Percentiles rank a stretch among this genome's conserved stretches.
These are phyloP conservation scores for Eimeria necatrix DNA, from an alignment of 169 alveolate species.

Conservation along the genomic window DNA sequence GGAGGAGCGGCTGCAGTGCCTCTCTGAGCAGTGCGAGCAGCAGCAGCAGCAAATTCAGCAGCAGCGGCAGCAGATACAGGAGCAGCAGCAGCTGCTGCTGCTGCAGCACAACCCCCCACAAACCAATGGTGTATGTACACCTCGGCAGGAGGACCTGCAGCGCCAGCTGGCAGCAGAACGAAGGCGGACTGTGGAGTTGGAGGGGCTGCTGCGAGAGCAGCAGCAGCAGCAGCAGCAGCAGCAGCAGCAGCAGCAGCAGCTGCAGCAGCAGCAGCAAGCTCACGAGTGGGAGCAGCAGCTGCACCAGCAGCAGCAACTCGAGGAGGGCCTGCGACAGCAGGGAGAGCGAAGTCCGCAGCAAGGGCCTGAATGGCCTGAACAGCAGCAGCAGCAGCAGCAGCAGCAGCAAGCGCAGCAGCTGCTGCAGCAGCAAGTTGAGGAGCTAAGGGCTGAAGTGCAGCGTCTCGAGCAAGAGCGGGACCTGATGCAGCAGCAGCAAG, in stretches of 20 bases:
- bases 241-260: conserved; percentile 18
- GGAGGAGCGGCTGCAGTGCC: not conserved
- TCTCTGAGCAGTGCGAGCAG: conserved; percentile 34
- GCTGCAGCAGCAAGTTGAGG: conserved; percentile 37
- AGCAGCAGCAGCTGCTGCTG: conserved; percentile 51
- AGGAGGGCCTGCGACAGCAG: conserved; percentile 25
- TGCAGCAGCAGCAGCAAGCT: conserved; percentile 14
- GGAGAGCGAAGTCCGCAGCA: not conserved
- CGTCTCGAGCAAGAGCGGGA: conserved; percentile 16
- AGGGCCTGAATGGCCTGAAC: not conserved
- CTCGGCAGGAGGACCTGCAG: not conserved
- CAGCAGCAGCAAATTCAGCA: conserved; percentile 51
- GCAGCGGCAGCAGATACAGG: conserved; percentile 50
- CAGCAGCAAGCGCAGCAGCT: conserved; percentile 23
- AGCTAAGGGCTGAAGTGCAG: conserved; percentile 9
- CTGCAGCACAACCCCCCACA: not conserved
- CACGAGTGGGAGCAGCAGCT: conserved; percentile 43
- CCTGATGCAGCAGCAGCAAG: conserved; percentile 45
- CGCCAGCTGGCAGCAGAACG: not conserved
- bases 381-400: conserved; percentile 39
- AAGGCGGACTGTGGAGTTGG: not conserved
- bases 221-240: conserved; percentile 42
- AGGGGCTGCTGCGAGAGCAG: not conserved
- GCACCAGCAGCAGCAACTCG: conserved; percentile 24
- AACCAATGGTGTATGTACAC: conserved; percentile 37